Conservation (phyloP, 73 alveolate species). For the Breviolum minutum region DNA sequence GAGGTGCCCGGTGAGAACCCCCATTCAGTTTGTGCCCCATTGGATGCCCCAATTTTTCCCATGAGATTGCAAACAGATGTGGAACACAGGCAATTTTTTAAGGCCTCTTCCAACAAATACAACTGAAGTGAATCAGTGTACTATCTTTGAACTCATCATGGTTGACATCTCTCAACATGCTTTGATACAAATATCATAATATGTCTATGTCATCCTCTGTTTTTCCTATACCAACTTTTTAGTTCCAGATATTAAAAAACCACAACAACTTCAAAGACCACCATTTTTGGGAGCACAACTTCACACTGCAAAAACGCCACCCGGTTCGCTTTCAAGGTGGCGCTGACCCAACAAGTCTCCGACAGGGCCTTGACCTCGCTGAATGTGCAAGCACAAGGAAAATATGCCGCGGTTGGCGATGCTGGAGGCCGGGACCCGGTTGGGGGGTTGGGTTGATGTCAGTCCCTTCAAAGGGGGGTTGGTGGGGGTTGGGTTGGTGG, state of each 20-base stretch:
- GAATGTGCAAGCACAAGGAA: conserved; percentile 45
- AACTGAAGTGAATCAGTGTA: no score
- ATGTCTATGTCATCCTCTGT: background rate
- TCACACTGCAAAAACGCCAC: no score
- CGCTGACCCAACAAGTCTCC: conserved; percentile 82
- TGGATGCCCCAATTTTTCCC: background rate
- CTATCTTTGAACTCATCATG: no score
- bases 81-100: no score
- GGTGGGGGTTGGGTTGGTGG: background rate
- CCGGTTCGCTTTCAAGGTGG: conserved; percentile 79
- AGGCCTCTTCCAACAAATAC: background rate
- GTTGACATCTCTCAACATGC: no score
- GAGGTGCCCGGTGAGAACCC: background rate
- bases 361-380: conserved; percentile 88
- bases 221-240: no score
- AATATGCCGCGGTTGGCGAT: conserved; percentile 78
- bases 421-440: conserved; percentile 48
- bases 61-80: no score
- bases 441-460: background rate
- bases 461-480: background rate
- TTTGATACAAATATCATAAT: no score
- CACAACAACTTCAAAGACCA: no score
- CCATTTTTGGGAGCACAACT: no score
- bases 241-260: background rate
- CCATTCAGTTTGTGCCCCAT: background rate